Percentiles rank a stretch among this genome's conserved stretches.
phyloP scores from a whole-genome alignment of 208 protist species.

The Crithidia expoeki region DNA sequence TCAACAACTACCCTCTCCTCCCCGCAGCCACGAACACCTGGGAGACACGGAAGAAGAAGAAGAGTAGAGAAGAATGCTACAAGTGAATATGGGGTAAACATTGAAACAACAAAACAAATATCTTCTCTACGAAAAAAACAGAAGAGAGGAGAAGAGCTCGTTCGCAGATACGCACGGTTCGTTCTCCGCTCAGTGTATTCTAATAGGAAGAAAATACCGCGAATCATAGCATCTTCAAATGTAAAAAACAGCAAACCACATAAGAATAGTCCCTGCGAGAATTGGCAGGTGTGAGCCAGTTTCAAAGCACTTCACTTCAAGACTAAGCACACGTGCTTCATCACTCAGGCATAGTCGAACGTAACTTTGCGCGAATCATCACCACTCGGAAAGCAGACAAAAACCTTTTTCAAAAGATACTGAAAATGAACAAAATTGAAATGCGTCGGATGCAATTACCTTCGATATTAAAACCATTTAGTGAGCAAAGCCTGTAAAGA shows the following conservation, averaged over 20 bases:
- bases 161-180: not conserved
- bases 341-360: no score
- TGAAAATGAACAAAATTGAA: no score
- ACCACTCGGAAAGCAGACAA: no score
- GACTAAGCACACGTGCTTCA: no score
- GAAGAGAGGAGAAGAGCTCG: not conserved
- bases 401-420: no score
- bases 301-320: no score
- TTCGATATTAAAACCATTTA: no score
- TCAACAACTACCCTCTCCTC: not conserved
- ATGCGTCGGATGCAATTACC: no score
- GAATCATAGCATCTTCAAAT: conserved; percentile 2
- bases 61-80: not conserved
- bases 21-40: not conserved
- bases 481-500: no score
- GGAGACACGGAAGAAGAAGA: not conserved
- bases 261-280: no score
- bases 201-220: conserved; percentile 10
- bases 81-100: conserved; percentile 1
- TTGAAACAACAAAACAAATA: not conserved
- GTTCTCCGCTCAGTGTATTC: conserved; percentile 12
- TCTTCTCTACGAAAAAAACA: conserved; percentile 23
- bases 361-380: no score
- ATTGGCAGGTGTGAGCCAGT: no score
- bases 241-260: conserved; percentile 11